Base-by-base conservation (phyloP, 352 stramenopile genomes). In the Thalassiosira livingstoniorum region DNA sequence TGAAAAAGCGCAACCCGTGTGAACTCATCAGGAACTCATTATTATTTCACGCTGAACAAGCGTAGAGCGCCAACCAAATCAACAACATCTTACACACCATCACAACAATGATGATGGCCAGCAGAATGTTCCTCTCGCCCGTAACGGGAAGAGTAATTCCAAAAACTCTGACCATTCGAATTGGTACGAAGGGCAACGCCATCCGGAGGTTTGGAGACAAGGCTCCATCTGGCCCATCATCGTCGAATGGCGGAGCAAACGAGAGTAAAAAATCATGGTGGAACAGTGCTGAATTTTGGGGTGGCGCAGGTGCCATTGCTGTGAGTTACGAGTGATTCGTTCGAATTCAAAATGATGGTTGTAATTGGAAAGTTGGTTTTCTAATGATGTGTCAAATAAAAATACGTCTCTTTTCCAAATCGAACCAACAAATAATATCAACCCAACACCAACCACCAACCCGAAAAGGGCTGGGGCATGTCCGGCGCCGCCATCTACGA, bases 401-500 rank as follows among this genome's bases (percentile, higher is more conserved):
- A n/a, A n/a, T n/a, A n/a, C n/a, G n/a, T n/a, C n/a, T n/a, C n/a
- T n/a, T n/a, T n/a, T n/a, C n/a, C n/a, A n/a, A n/a, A n/a, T n/a
- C 69, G 13, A 34, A 3, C 78, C 21, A 35, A 2, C 23, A 25
- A 57, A 57, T 57, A 25, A 2, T 7, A 29, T 7, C 4, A 4
- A 21, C 2, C 29, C 47, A 2, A 21, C 47, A 21, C 47, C 2
- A 21, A 21, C 47, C 2, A 21, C 2, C 7, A 21, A 21, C 47
- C 47, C 47, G 1, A 4, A 57, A n/a, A n/a, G n/a, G 65, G 65
- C 4, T 91, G 88, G 85, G 90, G 90, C 34, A 95, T 94, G 88
- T 92, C 82, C 54, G 88, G 87, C 29, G 92, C 96, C 39, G 97
- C 97, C 10, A 98, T 93, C 70, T 97, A 95, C 54, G 93, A 97